These are phyloP conservation scores for Penicillium sp. DNA, from an alignment of 2,329 filamentous ascomycete genomes.

Conservation along the genomic window DNA sequence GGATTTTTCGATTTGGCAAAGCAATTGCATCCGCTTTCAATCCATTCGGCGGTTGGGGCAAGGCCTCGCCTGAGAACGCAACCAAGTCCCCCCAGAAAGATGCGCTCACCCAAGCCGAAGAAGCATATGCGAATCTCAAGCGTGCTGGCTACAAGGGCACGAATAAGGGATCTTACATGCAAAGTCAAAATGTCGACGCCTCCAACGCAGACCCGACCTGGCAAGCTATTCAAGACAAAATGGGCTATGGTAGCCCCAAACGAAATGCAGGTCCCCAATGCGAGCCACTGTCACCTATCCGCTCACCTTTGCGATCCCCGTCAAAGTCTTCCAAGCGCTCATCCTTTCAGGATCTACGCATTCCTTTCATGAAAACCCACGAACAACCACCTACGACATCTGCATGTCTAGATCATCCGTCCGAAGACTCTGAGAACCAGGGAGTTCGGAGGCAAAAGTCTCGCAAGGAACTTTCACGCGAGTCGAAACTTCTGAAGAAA, in stretches of 20 bases:
- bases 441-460: slow-evolving; percentile 51
- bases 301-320: slow-evolving; percentile 15
- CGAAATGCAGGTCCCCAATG: slow-evolving; percentile 13
- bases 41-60: slow-evolving; percentile 51
- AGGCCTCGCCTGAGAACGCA: slow-evolving; percentile 39
- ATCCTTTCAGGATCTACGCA: slow-evolving; percentile 38
- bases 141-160: slow-evolving; percentile 50
- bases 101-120: slow-evolving; percentile 49
- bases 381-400: slow-evolving; percentile 29
- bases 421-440: slow-evolving; percentile 25
- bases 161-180: slow-evolving; percentile 33
- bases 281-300: slow-evolving; percentile 1
- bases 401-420: slow-evolving; percentile 16
- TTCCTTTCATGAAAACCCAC: slow-evolving; percentile 27
- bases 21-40: slow-evolving; percentile 56
- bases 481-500: slow-evolving; percentile 58
- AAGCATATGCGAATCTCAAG: slow-evolving; percentile 56
- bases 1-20: slow-evolving; percentile 58
- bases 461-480: slow-evolving; percentile 57
- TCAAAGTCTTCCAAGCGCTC: slow-evolving; percentile 31
- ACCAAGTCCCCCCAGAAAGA: slow-evolving; percentile 38
- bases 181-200: slow-evolving; percentile 19
- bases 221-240: slow-evolving; percentile 34
- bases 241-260: slow-evolving; percentile 21
- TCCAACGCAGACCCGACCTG: slow-evolving; percentile 35